Conservation (phyloP, 768 basidiomycete genomes). For the Rhodotorula taiwanensis region DNA sequence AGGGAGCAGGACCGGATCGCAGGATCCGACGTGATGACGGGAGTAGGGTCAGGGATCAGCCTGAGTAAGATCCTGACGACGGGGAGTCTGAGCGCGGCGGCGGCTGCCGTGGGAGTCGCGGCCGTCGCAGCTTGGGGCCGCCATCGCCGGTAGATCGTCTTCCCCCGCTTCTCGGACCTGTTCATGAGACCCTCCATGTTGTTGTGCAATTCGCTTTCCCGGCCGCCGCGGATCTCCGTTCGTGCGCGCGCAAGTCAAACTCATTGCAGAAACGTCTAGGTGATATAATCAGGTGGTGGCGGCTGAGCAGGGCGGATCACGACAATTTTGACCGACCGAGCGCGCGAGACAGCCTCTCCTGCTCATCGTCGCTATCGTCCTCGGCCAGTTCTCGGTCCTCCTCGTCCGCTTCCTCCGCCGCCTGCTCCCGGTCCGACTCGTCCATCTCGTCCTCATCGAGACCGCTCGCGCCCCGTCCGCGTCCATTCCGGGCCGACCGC, state of each 20-base stretch:
- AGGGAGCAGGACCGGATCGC: background rate
- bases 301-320: too few relatives aligned
- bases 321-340: background rate
- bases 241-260: too few relatives aligned
- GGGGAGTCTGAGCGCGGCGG: slow-evolving; percentile 2
- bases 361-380: slow-evolving; percentile 11
- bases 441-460: slow-evolving; percentile 13
- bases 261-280: too few relatives aligned
- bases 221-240: too few relatives aligned
- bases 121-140: slow-evolving; percentile 9
- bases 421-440: slow-evolving; percentile 2
- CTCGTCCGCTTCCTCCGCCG: slow-evolving; percentile 17
- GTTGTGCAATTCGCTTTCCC: too few relatives aligned
- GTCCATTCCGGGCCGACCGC: too few relatives aligned
- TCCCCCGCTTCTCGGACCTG: too few relatives aligned
- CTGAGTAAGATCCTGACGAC: slow-evolving; percentile 3
- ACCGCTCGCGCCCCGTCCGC: background rate
- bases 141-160: background rate
- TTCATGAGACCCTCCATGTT: too few relatives aligned
- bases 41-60: background rate
- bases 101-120: slow-evolving; percentile 9
- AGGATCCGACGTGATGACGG: background rate
- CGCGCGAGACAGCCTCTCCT: slow-evolving; percentile 4
- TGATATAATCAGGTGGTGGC: too few relatives aligned
- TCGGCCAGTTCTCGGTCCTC: slow-evolving; percentile 3